Percentiles rank a stretch among this genome's conserved stretches.
phyloP scores from a whole-genome alignment of 805 yeast genomes.

The Saccharomycopsis babjevae region DNA sequence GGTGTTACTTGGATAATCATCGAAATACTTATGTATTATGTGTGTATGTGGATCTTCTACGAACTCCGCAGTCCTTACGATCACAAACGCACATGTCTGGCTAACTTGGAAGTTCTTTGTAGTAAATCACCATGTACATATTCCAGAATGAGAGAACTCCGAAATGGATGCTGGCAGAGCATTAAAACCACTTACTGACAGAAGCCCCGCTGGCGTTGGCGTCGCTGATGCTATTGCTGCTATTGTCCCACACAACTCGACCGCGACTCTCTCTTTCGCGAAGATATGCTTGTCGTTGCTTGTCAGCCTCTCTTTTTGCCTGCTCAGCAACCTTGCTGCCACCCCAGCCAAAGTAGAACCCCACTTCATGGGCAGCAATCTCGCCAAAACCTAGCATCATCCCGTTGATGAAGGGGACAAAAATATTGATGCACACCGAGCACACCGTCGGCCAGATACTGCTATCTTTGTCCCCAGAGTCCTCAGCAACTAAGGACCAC shows the following conservation, averaged over 20 bases:
- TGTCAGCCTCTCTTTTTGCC: background rate
- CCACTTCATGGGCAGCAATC: conserved; percentile 84
- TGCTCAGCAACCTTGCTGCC: conserved; percentile 43
- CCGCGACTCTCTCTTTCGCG: background rate
- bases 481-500: background rate
- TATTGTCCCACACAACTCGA: background rate
- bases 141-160: too few species aligned
- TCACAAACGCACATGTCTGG: too few species aligned
- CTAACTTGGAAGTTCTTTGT: too few species aligned
- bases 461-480: background rate
- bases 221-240: background rate
- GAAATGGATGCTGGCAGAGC: too few species aligned
- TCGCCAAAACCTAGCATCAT: conserved; percentile 96
- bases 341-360: conserved; percentile 66
- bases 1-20: too few species aligned
- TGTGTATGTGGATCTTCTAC: too few species aligned
- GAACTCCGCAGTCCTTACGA: too few species aligned
- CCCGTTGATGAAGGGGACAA: conserved; percentile 86
- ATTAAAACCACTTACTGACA: background rate
- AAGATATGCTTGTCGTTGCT: background rate
- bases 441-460: conserved; percentile 31
- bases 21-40: too few species aligned
- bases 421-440: conserved; percentile 59
- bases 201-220: background rate
- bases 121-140: too few species aligned